These are phyloP conservation scores for Piper betle DNA, from an alignment of 164 flowering plant species.

Conservation along the genomic window DNA sequence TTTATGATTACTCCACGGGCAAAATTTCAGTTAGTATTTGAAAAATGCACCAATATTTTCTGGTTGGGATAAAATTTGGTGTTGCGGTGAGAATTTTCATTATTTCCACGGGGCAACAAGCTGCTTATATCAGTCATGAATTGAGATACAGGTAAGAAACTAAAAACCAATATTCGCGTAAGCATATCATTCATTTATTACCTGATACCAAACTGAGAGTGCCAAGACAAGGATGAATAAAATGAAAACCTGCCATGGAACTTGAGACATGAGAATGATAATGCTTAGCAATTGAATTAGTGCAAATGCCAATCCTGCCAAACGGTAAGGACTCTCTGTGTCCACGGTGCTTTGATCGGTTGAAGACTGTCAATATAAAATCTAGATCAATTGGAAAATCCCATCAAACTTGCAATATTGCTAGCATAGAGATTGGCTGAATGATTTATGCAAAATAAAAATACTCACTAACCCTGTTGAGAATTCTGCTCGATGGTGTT, in stretches of 20 bases:
- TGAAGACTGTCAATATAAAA: conserved; percentile 36
- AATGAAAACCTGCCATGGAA: conserved; percentile 60
- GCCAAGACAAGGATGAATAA: conserved; percentile 41
- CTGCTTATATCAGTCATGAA: too few species aligned
- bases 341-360: conserved; percentile 77
- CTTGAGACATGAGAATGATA: conserved; percentile 55
- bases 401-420: not conserved
- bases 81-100: too few species aligned
- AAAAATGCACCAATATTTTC: too few species aligned
- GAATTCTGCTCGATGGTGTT: conserved; percentile 70
- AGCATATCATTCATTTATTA: too few species aligned
- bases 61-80: too few species aligned
- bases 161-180: too few species aligned
- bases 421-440: too few species aligned
- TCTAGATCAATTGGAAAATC: not conserved
- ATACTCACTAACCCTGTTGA: conserved; percentile 44
- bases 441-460: not conserved
- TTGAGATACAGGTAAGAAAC: too few species aligned
- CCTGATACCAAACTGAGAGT: conserved; percentile 77
- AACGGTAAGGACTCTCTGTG: conserved; percentile 73
- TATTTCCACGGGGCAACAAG: too few species aligned
- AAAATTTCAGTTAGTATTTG: too few species aligned
- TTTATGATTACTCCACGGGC: too few species aligned
- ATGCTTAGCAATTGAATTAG: conserved; percentile 64
- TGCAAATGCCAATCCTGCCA: conserved; percentile 73